Base-by-base conservation (phyloP, 768 basidiomycete species). In the Hirschioporus abietinus region DNA sequence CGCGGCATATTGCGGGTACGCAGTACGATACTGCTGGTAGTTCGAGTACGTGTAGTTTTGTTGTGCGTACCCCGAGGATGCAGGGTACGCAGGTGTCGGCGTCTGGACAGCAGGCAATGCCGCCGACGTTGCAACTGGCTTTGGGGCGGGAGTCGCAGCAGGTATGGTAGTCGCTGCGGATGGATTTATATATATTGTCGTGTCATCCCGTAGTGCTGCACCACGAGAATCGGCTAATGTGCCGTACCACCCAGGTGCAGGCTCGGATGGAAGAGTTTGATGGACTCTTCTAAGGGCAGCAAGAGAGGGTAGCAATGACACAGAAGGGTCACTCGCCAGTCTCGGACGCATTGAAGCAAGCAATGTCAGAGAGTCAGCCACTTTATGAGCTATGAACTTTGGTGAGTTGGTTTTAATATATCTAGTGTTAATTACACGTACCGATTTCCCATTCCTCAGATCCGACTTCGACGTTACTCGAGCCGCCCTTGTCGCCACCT, bases 371-470 rank as follows among this genome's bases (percentile, higher is more conserved):
- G 92, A 92, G 65, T 89, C 82, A 65, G 89, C 72, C 66, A 93
- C 92, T 65, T 85, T 81, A 74, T 89, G 86, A 24, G 92, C 93
- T 93, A 73, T 52, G 59, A 64, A 35, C 25, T 67, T 36, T 67
- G 17, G n/a, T 66, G 71, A 72, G 68, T 58, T 27, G 8, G 2
- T 66, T 69, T 42, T 60, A 30, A 34, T 42, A 63, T 64, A 66
- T 60, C 23, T 15, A 58, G 36, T 64, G 25, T 25, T 60, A 60
- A 63, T 35, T 66, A 58, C 27, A 75, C 88, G 70, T 72, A 93
- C 92, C 93, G 68, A 84, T 85, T 70, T 91, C 88, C 89, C 89
- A 92, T 74, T 95, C 92, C 75, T 93, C 92, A 12, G 90, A 89
- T 35, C 82, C 89, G 72, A 87, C 84, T 72, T 87, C 83, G 2